phyloP scores from a whole-genome alignment of 139 green algal genomes.

The Picochlorum sp. region DNA sequence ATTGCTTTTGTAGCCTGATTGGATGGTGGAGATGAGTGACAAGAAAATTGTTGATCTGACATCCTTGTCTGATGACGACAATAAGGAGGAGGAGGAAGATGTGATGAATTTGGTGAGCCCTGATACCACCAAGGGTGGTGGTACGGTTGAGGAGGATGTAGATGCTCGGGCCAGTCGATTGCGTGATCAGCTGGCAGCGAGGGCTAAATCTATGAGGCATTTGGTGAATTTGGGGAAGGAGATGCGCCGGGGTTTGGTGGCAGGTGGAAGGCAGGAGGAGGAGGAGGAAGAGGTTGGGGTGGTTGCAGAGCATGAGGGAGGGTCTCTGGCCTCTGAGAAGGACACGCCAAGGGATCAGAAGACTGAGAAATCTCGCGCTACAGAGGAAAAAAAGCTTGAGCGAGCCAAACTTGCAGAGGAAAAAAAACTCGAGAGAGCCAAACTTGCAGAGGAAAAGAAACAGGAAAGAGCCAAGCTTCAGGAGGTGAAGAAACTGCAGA shows the following conservation, averaged over 20 bases:
- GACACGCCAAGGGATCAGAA: background rate
- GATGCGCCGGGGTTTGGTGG: background rate
- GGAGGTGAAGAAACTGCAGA: conserved; percentile 2
- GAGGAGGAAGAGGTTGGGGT: background rate
- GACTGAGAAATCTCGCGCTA: background rate
- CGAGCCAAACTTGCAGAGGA: background rate
- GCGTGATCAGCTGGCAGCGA: background rate
- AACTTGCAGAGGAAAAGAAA: conserved; percentile 3
- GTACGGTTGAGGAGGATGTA: background rate
- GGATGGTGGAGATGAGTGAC: background rate
- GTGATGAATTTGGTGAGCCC: conserved; percentile 1
- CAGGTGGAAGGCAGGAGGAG: background rate
- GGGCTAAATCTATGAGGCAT: background rate
- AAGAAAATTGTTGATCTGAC: background rate
- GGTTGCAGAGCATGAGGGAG: background rate
- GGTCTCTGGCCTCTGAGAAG: background rate
- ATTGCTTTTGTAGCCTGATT: no score
- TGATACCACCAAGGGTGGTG: background rate
- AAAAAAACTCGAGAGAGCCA: background rate
- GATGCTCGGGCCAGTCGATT: background rate
- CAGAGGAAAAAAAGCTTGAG: background rate
- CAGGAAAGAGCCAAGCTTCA: background rate
- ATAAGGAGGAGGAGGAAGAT: background rate
- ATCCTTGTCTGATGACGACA: background rate
- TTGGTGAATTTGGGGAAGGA: conserved; percentile 1